Base-by-base conservation (phyloP, 257 asterid species). In the Jacaranda mimosifolia region DNA sequence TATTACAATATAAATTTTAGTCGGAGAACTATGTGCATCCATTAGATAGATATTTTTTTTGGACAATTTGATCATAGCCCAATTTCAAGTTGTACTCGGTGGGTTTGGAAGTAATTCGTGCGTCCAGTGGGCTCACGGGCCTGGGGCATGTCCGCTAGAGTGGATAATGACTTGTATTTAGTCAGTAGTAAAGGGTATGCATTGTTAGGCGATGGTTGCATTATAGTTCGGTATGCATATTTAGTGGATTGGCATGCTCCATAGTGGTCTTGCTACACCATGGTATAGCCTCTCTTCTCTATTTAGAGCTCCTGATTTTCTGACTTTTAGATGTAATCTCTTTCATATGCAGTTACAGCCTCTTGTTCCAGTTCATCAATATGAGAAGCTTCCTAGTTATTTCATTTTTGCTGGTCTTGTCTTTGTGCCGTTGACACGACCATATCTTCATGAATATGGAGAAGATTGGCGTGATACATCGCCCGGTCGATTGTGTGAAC, bases 361-460 rank as follows among this genome's bases (percentile, higher is more conserved):
- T 49, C 92, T 93, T 70, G 99, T 91, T 78, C 99, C 99, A 39
- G 98, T 93, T 80, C 99, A 95, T 81, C 98, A 95, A 81, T 95
- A 93, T 71, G 99, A 95, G 80, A 87, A 84, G 88, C 97, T 90
- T 81, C 99, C 98, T 12, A 91, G 98, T 81, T 95, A 91, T 86
- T 91, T 86, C 88, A 95, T 95, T 80, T 95, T 93, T 79, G 99
- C 99, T 62, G 99, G 99, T 71, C 89, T 95, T 19, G 90, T 95
- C 65, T 95, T 95, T 70, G 66, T 93, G 70, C 99, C 99, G 40
- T 77, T 95, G 79, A 91, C 98, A 35, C 99, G 93, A 78, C 98
- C 99, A n/a, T 95, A 85, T 84, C 97, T 95, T 83, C 98, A 93
- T 2, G 99, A 95, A 84, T 95, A 95, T 72, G 99, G 99, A 66